Conservation (phyloP, 2,329 filamentous ascomycete species). For the Aspergillus terreus region DNA sequence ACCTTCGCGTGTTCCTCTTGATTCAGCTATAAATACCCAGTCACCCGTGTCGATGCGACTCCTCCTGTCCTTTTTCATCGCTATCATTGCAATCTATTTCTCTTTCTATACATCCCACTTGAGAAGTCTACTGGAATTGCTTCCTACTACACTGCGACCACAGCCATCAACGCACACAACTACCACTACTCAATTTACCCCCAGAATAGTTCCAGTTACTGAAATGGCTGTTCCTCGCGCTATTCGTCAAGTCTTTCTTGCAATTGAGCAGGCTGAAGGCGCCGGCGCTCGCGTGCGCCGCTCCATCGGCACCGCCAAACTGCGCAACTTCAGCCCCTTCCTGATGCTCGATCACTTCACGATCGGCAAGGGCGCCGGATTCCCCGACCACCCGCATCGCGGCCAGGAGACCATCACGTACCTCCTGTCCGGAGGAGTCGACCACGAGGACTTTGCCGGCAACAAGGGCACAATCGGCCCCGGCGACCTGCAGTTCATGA, state of each 20-base stretch:
- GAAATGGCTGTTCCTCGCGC: constrained; percentile 67
- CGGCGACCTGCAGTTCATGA: constrained; percentile 98
- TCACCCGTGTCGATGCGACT: constrained; percentile 29
- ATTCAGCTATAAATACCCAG: constrained; percentile 27
- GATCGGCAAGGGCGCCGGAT: constrained; percentile 75
- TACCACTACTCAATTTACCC: constrained; percentile 5
- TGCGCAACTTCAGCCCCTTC: constrained; percentile 87
- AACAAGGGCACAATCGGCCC: constrained; percentile 77
- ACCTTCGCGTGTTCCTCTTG: constrained; percentile 11
- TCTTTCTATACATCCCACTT: constrained; percentile 14
- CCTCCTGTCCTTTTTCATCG: constrained; percentile 35
- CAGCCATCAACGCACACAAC: constrained; percentile 8
- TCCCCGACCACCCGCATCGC: constrained; percentile 80
- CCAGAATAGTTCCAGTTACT: constrained; percentile 29
- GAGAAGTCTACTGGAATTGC: constrained; percentile 15
- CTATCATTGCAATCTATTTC: constrained; percentile 31
- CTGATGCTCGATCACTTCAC: constrained; percentile 95
- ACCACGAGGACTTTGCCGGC: constrained; percentile 90
- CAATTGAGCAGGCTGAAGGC: constrained; percentile 81
- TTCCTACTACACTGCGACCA: constrained; percentile 4
- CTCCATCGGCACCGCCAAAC: constrained; percentile 76
- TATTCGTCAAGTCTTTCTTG: constrained; percentile 79
- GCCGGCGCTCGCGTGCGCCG: constrained; percentile 82
- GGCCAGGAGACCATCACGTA: constrained; percentile 92
- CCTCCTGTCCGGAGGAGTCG: constrained; percentile 76